Evolutionary conservation across 768 basidiomycete genomes (phyloP).

Genomic region (Filobasidium floriforme): DNA sequence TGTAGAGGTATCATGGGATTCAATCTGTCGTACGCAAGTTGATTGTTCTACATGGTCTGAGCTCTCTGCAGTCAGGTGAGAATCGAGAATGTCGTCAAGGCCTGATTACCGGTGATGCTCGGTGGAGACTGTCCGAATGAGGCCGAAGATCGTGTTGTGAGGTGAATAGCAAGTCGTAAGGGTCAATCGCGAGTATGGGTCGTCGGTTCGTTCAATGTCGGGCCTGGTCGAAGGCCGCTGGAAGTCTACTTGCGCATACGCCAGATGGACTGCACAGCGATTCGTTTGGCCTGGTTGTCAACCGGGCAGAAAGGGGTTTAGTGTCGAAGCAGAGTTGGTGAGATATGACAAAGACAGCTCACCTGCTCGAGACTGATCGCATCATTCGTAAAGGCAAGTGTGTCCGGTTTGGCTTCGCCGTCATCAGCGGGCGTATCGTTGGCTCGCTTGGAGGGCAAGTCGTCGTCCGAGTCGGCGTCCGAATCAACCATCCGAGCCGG

Average conservation of each 20-base stretch:
- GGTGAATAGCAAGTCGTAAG: too few species aligned
- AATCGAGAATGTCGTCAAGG: too few species aligned
- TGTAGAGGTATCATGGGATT: not conserved
- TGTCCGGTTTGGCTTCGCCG: constrained; percentile 47
- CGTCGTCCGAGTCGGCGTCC: constrained; percentile 70
- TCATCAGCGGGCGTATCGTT: constrained; percentile 45
- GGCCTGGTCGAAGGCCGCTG: too few species aligned
- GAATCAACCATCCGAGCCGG: constrained; percentile 51
- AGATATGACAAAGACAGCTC: constrained; percentile 9
- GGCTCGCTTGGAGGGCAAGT: constrained; percentile 51
- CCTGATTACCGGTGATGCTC: too few species aligned
- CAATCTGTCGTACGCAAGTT: not conserved
- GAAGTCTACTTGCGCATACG: constrained; percentile 21
- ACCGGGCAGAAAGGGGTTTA: not conserved
- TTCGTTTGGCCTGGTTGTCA: constrained; percentile 17
- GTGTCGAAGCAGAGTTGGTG: not conserved
- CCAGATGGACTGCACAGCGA: constrained; percentile 25
- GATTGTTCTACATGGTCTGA: too few species aligned
- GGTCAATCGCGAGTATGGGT: too few species aligned
- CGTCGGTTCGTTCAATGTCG: too few species aligned
- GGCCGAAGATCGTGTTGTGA: too few species aligned
- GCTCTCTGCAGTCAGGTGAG: too few species aligned
- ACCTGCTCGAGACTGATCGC: constrained; percentile 92
- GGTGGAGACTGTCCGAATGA: too few species aligned
- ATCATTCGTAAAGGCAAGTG: constrained; percentile 68